Base-by-base conservation (phyloP, 305 asterid genomes). In the Solanum hybrid region DNA sequence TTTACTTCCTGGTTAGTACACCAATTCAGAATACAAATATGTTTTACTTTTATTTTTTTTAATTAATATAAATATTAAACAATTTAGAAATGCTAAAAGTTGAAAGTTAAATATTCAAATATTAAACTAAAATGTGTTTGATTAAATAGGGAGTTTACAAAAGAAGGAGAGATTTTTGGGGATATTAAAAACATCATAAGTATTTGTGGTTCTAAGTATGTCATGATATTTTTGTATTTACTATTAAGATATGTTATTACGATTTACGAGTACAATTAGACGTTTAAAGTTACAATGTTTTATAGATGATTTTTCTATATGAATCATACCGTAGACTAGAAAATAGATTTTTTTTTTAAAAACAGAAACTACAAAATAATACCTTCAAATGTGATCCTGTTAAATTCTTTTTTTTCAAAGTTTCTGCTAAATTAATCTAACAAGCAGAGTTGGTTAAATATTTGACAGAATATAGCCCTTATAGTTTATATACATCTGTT, bases 1-100 rank as follows among this genome's bases (percentile, higher is more conserved):
- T 79, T 61, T 89, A 61, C 90, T 89, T 81, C 90, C 90, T 78
- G 90, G 90, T 89, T 24, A 82, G 14, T 29, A n/a, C 31, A 34
- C 31, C 69, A 51, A 26, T 74, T 29, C 40, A 33, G 64, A 78
- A 78, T 36, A 78, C 36, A 31, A 16, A 34, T 1, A 5, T 35
- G 51, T 78, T 78, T 78, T 34, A 5, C 28, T 35, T 22, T 34
- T 35, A 6, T 57, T 57, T 61, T 57, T 51, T 3, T 61, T 20
- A 3, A 64, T 61, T 64, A 78, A 78, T 36, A 78, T 78, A 31
- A 22, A 64, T 64, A 64, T 9, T 14, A 12, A 37, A n/a, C 0
- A 37, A 80, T 5, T 80, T 28, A 80, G n/a, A 20, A 81, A 39
- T 80, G 31, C 2, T 6, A 39, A 12, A 39, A 80, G 29, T 1